These are phyloP conservation scores for Fusarium sp. DNA, from an alignment of 2,329 filamentous ascomycete genomes.

Conservation along the genomic window DNA sequence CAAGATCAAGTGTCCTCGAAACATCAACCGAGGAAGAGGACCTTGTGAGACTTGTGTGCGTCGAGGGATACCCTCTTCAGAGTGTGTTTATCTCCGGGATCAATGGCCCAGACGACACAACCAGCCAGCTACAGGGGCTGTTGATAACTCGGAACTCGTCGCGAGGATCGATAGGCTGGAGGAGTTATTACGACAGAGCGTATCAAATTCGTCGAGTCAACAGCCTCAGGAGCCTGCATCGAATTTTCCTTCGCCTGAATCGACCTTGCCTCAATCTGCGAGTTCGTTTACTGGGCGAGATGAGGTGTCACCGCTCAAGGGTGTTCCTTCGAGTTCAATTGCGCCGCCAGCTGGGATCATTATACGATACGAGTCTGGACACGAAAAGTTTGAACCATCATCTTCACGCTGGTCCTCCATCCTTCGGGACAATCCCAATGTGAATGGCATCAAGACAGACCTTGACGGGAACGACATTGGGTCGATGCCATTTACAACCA, in stretches of 20 bases:
- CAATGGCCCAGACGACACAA: slow-evolving; percentile 5
- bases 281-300: background rate
- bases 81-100: slow-evolving; percentile 29
- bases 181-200: background rate
- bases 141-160: background rate
- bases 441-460: background rate
- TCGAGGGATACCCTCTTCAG: slow-evolving; percentile 17
- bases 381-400: slow-evolving; percentile 19
- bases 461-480: background rate
- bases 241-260: background rate
- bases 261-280: background rate
- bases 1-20: slow-evolving; percentile 33
- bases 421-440: background rate
- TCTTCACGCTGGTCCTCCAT: slow-evolving; percentile 22
- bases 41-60: slow-evolving; percentile 31
- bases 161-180: background rate
- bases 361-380: slow-evolving; percentile 15
- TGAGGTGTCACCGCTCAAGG: background rate
- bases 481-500: background rate
- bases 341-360: background rate
- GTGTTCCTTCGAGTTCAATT: background rate
- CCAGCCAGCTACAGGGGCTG: background rate
- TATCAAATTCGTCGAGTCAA: background rate
- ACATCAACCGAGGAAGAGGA: slow-evolving; percentile 11
- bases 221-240: background rate